Evolutionary conservation across 495 filamentous ascomycete genomes (phyloP).

Genomic region (Tuber aestivum): DNA sequence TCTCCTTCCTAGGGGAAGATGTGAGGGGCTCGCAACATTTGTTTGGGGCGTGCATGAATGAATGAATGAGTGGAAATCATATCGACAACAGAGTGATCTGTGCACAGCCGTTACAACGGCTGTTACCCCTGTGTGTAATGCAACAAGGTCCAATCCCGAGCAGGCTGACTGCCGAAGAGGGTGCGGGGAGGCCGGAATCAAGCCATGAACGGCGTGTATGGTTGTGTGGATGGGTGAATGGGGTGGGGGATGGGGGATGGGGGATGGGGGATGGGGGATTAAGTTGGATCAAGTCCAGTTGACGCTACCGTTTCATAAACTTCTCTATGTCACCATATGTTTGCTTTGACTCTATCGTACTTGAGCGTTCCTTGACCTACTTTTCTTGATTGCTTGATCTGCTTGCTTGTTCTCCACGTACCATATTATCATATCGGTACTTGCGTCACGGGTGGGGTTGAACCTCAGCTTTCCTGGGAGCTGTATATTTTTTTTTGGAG

Average conservation of each 20-base stretch:
- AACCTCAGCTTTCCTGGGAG: not conserved
- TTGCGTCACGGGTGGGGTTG: not conserved
- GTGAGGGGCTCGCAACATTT: not conserved
- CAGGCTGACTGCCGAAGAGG: not conserved
- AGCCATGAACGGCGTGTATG: not conserved
- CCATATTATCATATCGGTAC: not conserved
- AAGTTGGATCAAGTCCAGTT: not conserved
- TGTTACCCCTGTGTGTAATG: conserved; percentile 1
- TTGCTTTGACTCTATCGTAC: not conserved
- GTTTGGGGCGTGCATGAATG: not conserved
- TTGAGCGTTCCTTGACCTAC: not conserved
- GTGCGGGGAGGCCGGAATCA: not conserved
- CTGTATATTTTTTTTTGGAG: not conserved
- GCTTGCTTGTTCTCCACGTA: not conserved
- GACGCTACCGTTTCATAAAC: not conserved
- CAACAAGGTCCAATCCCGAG: not conserved
- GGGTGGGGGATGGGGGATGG: not conserved
- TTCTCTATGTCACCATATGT: not conserved
- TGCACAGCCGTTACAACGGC: not conserved
- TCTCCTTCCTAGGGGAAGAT: not conserved
- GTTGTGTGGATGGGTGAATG: conserved; percentile 2
- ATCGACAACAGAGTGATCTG: not conserved
- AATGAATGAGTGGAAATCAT: not conserved
- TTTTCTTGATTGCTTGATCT: not conserved
- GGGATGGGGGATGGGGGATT: not conserved